Percentiles rank a stretch among this genome's conserved stretches.
Conservation (phyloP, 2,329 filamentous ascomycete species). For the Bipolaris gigantea region DNA sequence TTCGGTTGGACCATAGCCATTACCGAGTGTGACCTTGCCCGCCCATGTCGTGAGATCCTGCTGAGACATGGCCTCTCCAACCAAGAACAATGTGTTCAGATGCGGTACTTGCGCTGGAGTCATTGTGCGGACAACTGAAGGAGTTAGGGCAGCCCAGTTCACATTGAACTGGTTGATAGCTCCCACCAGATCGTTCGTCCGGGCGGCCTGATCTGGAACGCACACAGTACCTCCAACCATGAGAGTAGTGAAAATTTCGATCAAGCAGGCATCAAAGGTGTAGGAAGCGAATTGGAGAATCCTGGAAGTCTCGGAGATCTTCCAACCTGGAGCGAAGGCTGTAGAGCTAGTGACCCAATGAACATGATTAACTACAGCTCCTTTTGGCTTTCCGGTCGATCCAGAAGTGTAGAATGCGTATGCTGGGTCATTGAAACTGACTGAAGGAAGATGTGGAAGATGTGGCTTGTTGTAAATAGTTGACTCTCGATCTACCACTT, state of each 20-base stretch:
- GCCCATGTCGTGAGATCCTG: slow-evolving; percentile 44
- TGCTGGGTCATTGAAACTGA: slow-evolving; percentile 54
- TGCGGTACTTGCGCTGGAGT: slow-evolving; percentile 32
- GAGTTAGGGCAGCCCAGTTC: slow-evolving; percentile 52
- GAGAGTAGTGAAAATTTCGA: slow-evolving; percentile 52
- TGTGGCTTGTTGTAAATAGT: slow-evolving; percentile 41
- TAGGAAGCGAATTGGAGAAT: slow-evolving; percentile 56
- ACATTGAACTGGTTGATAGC: slow-evolving; percentile 42
- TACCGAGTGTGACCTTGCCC: slow-evolving; percentile 39
- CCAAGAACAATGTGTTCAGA: slow-evolving; percentile 33
- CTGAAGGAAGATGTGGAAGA: slow-evolving; percentile 34
- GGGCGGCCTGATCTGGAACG: slow-evolving; percentile 52
- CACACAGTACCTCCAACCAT: slow-evolving; percentile 53
- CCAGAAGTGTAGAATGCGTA: slow-evolving; percentile 65
- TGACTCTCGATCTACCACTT: slow-evolving; percentile 45
- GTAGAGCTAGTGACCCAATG: slow-evolving; percentile 55
- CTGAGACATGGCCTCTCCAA: slow-evolving; percentile 40
- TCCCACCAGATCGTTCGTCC: slow-evolving; percentile 51
- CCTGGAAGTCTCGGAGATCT: slow-evolving; percentile 56
- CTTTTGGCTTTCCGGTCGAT: slow-evolving; percentile 60
- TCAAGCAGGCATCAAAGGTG: slow-evolving; percentile 51
- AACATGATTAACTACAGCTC: slow-evolving; percentile 64
- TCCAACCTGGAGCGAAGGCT: slow-evolving; percentile 31
- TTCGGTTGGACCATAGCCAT: slow-evolving; percentile 48
- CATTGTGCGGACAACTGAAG: slow-evolving; percentile 43